Evolutionary conservation across 2,329 filamentous ascomycete species (phyloP).

Genomic region (Tolypocladium amazonense): DNA sequence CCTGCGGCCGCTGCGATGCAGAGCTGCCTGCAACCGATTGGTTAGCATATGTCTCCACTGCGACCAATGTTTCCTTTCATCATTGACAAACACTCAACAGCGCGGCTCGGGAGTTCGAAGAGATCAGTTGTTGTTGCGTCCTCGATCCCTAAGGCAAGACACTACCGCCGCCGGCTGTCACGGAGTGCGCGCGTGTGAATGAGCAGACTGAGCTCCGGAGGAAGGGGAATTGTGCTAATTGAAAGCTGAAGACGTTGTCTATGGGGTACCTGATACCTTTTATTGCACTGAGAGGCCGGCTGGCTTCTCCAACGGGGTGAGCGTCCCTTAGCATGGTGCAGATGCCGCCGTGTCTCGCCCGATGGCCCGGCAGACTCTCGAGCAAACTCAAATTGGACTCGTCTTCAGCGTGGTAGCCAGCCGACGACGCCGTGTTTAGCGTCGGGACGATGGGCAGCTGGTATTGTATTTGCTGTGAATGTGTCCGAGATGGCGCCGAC

Average conservation of each 20-base stretch:
- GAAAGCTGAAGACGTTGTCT: not conserved
- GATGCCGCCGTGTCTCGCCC: conserved; percentile 1
- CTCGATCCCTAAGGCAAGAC: not conserved
- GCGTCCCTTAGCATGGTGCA: not conserved
- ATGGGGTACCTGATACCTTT: not conserved
- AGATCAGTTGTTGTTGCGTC: not conserved
- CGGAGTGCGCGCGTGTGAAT: not conserved
- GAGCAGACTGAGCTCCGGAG: not conserved
- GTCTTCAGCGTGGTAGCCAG: conserved; percentile 24
- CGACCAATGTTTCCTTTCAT: not conserved
- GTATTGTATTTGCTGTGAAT: not conserved
- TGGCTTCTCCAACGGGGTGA: not conserved
- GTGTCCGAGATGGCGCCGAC: not conserved
- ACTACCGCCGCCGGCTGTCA: not conserved
- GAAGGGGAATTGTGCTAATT: not conserved
- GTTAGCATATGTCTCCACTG: not conserved
- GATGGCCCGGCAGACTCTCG: conserved; percentile 14
- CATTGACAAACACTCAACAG: not conserved
- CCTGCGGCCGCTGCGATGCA: not conserved
- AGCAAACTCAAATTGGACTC: conserved; percentile 21
- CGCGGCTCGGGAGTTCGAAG: not conserved
- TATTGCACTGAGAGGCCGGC: not conserved
- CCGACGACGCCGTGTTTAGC: conserved; percentile 7
- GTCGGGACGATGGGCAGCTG: conserved; percentile 8
- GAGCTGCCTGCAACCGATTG: not conserved